Percentiles rank a stretch among this genome's conserved stretches.
These are phyloP conservation scores for Solanum etuberosum DNA, from an alignment of 257 asterid genomes.

Conservation along the genomic window DNA sequence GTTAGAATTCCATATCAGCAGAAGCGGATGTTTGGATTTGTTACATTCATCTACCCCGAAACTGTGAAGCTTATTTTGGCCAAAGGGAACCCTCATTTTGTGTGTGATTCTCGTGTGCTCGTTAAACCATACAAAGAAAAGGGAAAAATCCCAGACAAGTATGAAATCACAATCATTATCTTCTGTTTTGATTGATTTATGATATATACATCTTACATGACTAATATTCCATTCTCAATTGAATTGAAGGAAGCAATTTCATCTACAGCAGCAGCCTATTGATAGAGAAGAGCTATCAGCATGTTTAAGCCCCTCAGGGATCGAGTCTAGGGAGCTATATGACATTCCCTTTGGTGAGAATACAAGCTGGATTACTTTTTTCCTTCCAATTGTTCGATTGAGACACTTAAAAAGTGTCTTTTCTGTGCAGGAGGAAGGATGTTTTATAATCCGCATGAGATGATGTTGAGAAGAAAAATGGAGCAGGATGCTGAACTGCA, in stretches of 20 bases:
- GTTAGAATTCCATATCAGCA: conserved; percentile 65
- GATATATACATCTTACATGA: not conserved
- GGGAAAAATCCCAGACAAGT: conserved; percentile 70
- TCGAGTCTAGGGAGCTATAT: conserved; percentile 56
- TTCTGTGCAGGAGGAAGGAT: conserved; percentile 46
- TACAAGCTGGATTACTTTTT: not conserved
- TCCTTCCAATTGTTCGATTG: not conserved
- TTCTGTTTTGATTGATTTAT: not conserved
- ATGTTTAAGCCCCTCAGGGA: conserved; percentile 57
- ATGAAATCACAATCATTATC: not conserved
- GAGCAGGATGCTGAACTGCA: conserved; percentile 76
- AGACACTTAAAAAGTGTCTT: not conserved
- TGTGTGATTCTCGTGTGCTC: conserved; percentile 45
- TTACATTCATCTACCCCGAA: conserved; percentile 52
- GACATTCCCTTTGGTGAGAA: conserved; percentile 68
- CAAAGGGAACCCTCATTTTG: conserved; percentile 65
- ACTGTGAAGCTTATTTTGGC: conserved; percentile 50
- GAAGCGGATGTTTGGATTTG: conserved; percentile 92
- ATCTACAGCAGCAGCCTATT: conserved; percentile 37
- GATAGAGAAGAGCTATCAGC: conserved; percentile 58
- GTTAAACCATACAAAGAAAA: conserved; percentile 68
- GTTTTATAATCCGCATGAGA: conserved; percentile 54
- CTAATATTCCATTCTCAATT: not conserved
- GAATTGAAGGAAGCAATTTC: conserved; percentile 48
- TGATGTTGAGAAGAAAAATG: conserved; percentile 57